Base-by-base conservation (phyloP, 2,329 filamentous ascomycete species). In the Epichloe festucae region DNA sequence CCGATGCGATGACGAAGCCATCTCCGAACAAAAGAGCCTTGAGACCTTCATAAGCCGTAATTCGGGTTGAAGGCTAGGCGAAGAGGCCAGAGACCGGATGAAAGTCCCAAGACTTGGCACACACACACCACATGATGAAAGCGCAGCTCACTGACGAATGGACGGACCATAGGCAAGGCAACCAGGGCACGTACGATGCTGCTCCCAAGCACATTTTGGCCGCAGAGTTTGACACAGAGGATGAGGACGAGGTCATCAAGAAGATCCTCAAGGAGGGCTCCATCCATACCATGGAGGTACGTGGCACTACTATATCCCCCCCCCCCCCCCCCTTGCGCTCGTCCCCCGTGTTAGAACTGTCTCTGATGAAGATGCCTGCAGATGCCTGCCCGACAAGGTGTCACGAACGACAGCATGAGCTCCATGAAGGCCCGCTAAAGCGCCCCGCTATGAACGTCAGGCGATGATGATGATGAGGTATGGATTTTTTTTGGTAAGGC, bases 181-280 rank as follows among this genome's bases (percentile, higher is more conserved):
- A 79, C 44, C 89, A 95, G 67, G 91, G 91, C 52, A 78, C 82
- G 53, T 73, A 86, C 43, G 86, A 96, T 63, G 71, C 73, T 10
- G 89, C 90, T 8, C 85, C 87, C 59, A 87, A 94, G 58, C 70
- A 74, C 43, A 75, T 75, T 46, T 76, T 98, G 4, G 84, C 93
- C 63, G 85, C 82, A 59, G 90, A 97, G 72, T 98, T 98, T 60
- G 89, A 87, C 59, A 91, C 88, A 14, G 71, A 76, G 59, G 75
- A 82, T 51, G 84, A 89, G 23, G 90, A 96, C 7, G 86, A 91
- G 0, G 83, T 85, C 53, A 84, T 97, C 63, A 80, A 80, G 70
- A 73, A 81, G 70, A 95, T 98, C 56, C 73, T 97, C 42, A 78
- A 88, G 71, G 79, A 80, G 65, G 91, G 91, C 21, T 74, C 74